Evolutionary conservation across 2,329 filamentous ascomycete genomes (phyloP).

Genomic region (Fusarium liriodendri): DNA sequence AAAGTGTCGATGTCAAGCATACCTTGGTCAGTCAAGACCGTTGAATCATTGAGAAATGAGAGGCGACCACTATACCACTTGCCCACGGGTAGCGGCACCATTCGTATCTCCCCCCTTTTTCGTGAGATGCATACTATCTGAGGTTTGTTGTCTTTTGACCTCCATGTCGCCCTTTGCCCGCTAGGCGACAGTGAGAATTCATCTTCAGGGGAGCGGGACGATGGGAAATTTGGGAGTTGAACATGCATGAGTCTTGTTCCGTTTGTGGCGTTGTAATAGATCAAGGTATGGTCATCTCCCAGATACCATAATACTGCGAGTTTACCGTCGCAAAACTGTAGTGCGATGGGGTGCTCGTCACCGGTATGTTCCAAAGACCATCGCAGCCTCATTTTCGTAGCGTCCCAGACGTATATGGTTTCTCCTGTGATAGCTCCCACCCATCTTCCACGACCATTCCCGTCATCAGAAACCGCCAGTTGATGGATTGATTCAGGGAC

Average conservation of each 20-base stretch:
- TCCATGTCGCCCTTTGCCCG: background rate
- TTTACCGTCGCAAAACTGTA: background rate
- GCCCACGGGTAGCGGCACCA: too few species aligned
- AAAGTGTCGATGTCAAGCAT: background rate
- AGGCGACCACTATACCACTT: too few species aligned
- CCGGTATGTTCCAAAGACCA: background rate
- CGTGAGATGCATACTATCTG: background rate
- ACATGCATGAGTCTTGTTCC: background rate
- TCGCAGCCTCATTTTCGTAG: background rate
- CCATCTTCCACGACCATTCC: background rate
- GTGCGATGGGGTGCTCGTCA: background rate
- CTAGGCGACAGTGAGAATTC: background rate
- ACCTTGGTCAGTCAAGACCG: background rate
- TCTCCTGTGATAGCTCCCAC: background rate
- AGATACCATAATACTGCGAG: background rate
- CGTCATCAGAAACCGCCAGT: background rate
- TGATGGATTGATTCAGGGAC: background rate
- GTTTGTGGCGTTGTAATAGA: background rate
- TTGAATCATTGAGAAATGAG: background rate
- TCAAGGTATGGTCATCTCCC: background rate
- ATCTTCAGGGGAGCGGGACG: too few species aligned
- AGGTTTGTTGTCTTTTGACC: background rate
- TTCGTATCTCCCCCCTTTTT: background rate
- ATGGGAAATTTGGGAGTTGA: background rate
- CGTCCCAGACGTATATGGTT: background rate